Evolutionary conservation across 2,329 filamentous ascomycete genomes (phyloP), one percentile per base, ranked within the genome.

Genomic region (Cryphonectria nitschkei): DNA sequence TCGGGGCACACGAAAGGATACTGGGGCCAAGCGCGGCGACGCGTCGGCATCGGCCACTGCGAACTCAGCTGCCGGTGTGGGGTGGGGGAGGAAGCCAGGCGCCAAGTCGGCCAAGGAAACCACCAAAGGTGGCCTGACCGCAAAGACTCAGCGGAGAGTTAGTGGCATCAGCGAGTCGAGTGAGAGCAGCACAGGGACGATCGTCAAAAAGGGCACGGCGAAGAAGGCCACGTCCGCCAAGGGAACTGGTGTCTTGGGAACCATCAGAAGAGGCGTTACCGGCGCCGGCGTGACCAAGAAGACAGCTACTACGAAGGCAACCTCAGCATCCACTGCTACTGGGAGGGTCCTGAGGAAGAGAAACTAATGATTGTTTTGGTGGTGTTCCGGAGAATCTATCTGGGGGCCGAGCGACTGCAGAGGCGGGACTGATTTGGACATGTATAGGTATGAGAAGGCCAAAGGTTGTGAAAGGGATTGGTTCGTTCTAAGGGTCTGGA

Each of bases 161-260:
- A 92, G 90, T 75, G 85, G 82, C 74, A 84, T 83, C 69, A 92
- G 90, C 77, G 89, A 89, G 76, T 84, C 87, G 22, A 92, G 89
- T 75, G 88, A 91, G 69, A 84, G 82, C 6, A 93, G 90, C 78
- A 87, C 86, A 19, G 86, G 88, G 9, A 92, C 91, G 0, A 88
- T 92, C 32, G 84, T 91, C 60, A 87, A 86, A 79, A 91, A 88
- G 78, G 78, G 82, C 26, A 77, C 81, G 39, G 78, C 81, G 5
- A 76, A 78, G 5, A 76, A 79, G 26, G 75, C 80, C 41, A 74
- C 79, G 2, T 74, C 79, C 19, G 73, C 81, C 2, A 89, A 87
- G 78, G 86, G 84, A 76, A 86, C 85, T 34, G 65, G 67, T 54
- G 83, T 87, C 4, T 86, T 87, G 81, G 82, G 82, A 62, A 85